A percentile compares a stretch with the other conserved stretches of the same genome.
Conservation (phyloP, 805 yeast species). For the Priceomyces melissophilus region DNA sequence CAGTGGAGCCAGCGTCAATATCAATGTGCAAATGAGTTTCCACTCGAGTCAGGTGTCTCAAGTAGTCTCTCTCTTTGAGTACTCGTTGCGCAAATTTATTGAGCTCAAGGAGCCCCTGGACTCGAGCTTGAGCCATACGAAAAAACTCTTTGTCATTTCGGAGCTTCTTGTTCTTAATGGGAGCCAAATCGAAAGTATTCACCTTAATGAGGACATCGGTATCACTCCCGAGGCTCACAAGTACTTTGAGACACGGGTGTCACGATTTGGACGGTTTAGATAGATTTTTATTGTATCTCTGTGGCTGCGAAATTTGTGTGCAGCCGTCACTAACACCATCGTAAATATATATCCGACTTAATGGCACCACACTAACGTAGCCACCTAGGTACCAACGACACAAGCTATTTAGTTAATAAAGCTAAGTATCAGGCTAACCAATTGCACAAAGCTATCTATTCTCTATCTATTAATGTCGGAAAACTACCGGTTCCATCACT, state of each 20-base stretch:
- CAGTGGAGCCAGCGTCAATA: slow-evolving; percentile 46
- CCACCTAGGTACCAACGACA: background rate
- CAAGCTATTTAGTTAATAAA: background rate
- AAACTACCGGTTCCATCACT: slow-evolving; percentile 36
- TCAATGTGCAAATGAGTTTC: slow-evolving; percentile 32
- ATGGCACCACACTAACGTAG: too few species aligned
- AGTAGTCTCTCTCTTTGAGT: slow-evolving; percentile 35
- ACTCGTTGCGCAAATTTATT: slow-evolving; percentile 50
- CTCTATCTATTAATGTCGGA: slow-evolving; percentile 17
- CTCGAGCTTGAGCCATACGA: slow-evolving; percentile 2
- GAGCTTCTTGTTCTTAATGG: slow-evolving; percentile 61
- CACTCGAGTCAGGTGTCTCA: slow-evolving; percentile 15
- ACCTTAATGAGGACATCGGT: slow-evolving; percentile 28
- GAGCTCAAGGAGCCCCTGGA: slow-evolving; percentile 22
- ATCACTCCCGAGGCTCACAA: slow-evolving; percentile 44
- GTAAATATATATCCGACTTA: background rate
- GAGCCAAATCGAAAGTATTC: slow-evolving; percentile 38
- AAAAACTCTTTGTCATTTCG: slow-evolving; percentile 42
- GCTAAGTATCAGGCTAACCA: background rate
- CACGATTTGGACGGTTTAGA: slow-evolving; percentile 6
- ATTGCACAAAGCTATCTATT: background rate
- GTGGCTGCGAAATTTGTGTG: slow-evolving; percentile 7
- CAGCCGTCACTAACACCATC: slow-evolving; percentile 1
- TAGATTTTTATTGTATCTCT: background rate
- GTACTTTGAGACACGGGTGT: slow-evolving; percentile 46